phyloP scores from a whole-genome alignment of 257 asterid species.

The Solanum sparsipilum region DNA sequence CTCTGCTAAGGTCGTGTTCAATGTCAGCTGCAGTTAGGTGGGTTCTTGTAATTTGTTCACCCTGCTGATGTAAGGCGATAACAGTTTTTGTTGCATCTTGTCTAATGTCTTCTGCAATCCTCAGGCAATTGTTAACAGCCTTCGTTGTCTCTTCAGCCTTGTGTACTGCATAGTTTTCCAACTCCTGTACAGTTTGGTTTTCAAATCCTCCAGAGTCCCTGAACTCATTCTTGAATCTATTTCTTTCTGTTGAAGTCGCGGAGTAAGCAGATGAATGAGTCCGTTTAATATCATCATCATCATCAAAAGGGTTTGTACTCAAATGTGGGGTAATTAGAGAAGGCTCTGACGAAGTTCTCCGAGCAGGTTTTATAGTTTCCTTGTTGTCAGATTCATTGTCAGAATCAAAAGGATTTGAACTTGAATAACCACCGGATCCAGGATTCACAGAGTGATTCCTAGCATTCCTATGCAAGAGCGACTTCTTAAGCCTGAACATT shows the following conservation, averaged over 20 bases:
- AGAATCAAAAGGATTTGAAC: slow-evolving; percentile 72
- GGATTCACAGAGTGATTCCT: slow-evolving; percentile 31
- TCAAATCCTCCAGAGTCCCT: slow-evolving; percentile 69
- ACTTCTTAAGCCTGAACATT: slow-evolving; percentile 61
- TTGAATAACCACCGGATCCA: not conserved
- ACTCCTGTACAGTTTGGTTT: slow-evolving; percentile 58
- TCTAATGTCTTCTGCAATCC: slow-evolving; percentile 87
- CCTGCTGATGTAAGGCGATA: slow-evolving; percentile 83
- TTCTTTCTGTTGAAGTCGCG: slow-evolving; percentile 29
- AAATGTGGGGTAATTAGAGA: slow-evolving; percentile 19
- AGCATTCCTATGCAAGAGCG: slow-evolving; percentile 33
- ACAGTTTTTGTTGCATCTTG: slow-evolving; percentile 84
- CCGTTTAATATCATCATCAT: slow-evolving; percentile 27
- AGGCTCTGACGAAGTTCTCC: slow-evolving; percentile 63
- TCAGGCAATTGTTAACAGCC: slow-evolving; percentile 56
- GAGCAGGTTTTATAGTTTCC: slow-evolving; percentile 30
- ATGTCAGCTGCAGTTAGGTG: slow-evolving; percentile 81
- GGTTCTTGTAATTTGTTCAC: slow-evolving; percentile 78
- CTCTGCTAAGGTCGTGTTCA: slow-evolving; percentile 88
- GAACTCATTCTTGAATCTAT: slow-evolving; percentile 55
- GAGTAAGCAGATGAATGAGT: slow-evolving; percentile 30
- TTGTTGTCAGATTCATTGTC: slow-evolving; percentile 54
- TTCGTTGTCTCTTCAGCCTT: slow-evolving; percentile 85
- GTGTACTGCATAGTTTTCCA: slow-evolving; percentile 63
- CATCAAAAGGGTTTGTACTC: slow-evolving; percentile 65